phyloP scores from a whole-genome alignment of 2,329 filamentous ascomycete genomes.

The Neofusicoccum kwambonambiense region DNA sequence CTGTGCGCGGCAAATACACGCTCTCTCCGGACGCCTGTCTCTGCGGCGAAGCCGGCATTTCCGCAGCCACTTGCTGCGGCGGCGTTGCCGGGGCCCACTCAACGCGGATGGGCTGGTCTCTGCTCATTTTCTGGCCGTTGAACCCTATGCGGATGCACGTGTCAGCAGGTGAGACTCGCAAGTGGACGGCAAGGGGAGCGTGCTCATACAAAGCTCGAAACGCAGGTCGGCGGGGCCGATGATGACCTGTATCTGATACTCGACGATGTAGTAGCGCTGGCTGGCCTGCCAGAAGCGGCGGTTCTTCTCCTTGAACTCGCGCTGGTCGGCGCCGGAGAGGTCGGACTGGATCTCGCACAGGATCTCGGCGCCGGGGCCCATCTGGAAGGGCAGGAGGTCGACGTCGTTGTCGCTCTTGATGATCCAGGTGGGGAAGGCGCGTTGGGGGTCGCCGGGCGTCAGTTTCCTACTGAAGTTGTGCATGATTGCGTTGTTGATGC shows the following conservation, averaged over 20 bases:
- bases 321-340: constrained; percentile 31
- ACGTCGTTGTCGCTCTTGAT: constrained; percentile 30
- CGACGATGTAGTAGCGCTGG: constrained; percentile 33
- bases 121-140: constrained; percentile 34
- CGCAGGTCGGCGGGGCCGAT: constrained; percentile 40
- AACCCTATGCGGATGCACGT: constrained; percentile 22
- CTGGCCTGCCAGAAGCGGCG: constrained; percentile 36
- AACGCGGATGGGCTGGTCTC: constrained; percentile 36
- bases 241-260: constrained; percentile 38
- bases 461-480: constrained; percentile 36
- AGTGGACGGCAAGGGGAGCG: not conserved
- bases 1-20: not conserved
- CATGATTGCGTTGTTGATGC: constrained; percentile 32
- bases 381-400: constrained; percentile 28
- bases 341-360: constrained; percentile 39
- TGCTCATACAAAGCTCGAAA: constrained; percentile 36
- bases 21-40: not conserved
- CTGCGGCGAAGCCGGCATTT: not conserved
- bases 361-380: constrained; percentile 30
- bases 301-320: constrained; percentile 37
- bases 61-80: constrained; percentile 21
- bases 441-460: constrained; percentile 31
- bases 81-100: constrained; percentile 26
- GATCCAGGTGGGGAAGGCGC: constrained; percentile 33
- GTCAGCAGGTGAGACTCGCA: not conserved